Evolutionary conservation across 108 stramenopile species (phyloP).

Genomic region (Pseudonitzschia delicatissima): DNA sequence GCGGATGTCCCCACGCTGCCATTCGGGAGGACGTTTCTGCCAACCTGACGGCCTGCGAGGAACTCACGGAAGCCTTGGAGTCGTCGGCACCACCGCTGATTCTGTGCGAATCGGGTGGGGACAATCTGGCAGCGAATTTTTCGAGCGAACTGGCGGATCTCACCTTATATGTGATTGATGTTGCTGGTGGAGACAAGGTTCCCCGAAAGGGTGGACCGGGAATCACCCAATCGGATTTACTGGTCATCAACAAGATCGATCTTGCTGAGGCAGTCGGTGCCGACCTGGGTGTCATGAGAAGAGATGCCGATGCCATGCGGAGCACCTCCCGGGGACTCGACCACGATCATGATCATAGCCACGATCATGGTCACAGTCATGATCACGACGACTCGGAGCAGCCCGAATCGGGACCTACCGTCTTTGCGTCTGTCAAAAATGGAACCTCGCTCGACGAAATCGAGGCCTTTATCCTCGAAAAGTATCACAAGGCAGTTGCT

Average conservation of each 20-base stretch:
- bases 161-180: constrained; percentile 98
- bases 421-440: constrained; percentile 92
- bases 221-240: constrained; percentile 92
- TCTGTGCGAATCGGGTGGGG: constrained; percentile 94
- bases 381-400: neutral
- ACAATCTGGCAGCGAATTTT: constrained; percentile 98
- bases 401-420: constrained; percentile 64
- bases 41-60: constrained; percentile 92
- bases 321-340: neutral
- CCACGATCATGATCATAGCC: constrained; percentile 8
- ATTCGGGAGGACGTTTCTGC: constrained; percentile 96
- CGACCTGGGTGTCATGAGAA: constrained; percentile 89
- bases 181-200: constrained; percentile 98
- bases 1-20: constrained; percentile 97
- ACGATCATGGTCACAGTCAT: constrained; percentile 10
- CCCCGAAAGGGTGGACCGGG: constrained; percentile 99
- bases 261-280: constrained; percentile 97
- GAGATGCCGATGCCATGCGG: constrained; percentile 90
- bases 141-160: constrained; percentile 93
- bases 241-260: constrained; percentile 98
- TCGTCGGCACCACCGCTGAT: constrained; percentile 48
- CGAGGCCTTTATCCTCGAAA: constrained; percentile 55
- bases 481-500: constrained; percentile 33
- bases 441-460: constrained; percentile 75
- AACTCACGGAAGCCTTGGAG: constrained; percentile 57